phyloP scores from a whole-genome alignment of 208 protist genomes.

The Crithidia mellificae region DNA sequence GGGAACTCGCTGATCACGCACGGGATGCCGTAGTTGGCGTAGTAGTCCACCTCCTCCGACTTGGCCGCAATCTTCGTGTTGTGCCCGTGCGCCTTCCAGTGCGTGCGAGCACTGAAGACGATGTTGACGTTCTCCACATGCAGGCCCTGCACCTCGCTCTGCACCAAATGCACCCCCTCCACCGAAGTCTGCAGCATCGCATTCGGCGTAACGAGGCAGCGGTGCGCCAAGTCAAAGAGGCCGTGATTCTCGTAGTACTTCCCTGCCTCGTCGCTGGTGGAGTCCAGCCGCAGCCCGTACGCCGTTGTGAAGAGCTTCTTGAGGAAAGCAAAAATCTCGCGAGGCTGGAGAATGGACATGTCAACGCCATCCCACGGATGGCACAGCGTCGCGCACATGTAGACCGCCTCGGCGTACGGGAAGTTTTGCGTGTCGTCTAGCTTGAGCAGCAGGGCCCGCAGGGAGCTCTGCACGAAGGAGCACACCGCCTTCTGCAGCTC shows the following conservation, averaged over 20 bases:
- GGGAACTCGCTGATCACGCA: constrained; percentile 75
- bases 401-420: constrained; percentile 39
- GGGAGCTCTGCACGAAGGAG: constrained; percentile 70
- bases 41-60: constrained; percentile 52
- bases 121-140: constrained; percentile 76
- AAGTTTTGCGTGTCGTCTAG: constrained; percentile 37
- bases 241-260: constrained; percentile 51
- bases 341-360: constrained; percentile 77
- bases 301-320: constrained; percentile 44
- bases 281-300: constrained; percentile 26
- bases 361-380: constrained; percentile 87
- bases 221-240: constrained; percentile 72
- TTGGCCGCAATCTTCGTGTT: constrained; percentile 35
- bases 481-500: constrained; percentile 77
- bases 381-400: constrained; percentile 80
- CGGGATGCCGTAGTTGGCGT: constrained; percentile 66
- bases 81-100: constrained; percentile 63
- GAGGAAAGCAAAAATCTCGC: constrained; percentile 78
- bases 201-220: constrained; percentile 76
- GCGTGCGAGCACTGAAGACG: constrained; percentile 73
- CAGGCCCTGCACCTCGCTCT: constrained; percentile 82
- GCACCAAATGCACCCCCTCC: constrained; percentile 69
- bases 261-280: constrained; percentile 20
- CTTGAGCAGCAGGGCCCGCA: constrained; percentile 48
- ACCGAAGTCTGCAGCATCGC: constrained; percentile 66